Evolutionary conservation across 1,284 basidiomycete genomes (phyloP), one percentile per base, ranked within the genome.

Genomic region (Agroathelia rolfsii): DNA sequence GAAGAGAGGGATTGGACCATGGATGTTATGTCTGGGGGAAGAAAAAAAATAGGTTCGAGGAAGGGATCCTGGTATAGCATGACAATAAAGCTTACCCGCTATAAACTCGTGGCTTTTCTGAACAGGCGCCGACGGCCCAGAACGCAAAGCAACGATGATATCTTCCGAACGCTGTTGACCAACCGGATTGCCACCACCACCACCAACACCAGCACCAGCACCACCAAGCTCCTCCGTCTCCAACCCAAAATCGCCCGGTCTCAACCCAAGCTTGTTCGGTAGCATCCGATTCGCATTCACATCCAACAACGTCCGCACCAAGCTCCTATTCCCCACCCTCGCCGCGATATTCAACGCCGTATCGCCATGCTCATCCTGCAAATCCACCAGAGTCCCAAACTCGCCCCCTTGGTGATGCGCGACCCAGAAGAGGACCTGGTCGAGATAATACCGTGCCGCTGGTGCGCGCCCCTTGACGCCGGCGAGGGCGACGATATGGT

Each of bases 301-400:
- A 47, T 97, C 93, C 39, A 99, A 51, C 39, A 98, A 59, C 15
- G 89, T 82, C 45, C 83, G 69, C 12, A 97, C 89, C 41, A 98
- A 60, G 42, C 82, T 79, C 39, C 83, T 72, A 55, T 93, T 96
- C 3, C 95, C 95, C 1, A 97, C 81, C 32, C 95, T 65, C 0
- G 95, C 93, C 9, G 93, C 89, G 43, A 96, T 88, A 56, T 94
- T 95, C 43, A 99, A 57, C 4, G 92, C 88, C 1, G 95, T 97
- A 52, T 99, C 95, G 1, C 95, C 95, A 53, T 97, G 82, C 42
- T 89, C 79, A 53, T 99, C 95, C 57, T 93, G 89, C 24, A 95
- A 65, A 56, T 98, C 89, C 10, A 98, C 76, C 24, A 97, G 59
- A 6, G 73, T 78, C 48, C 72, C 70, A 50, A 93, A 85, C 36